A percentile compares a stretch with the other conserved stretches of the same genome.
Conservation (phyloP, 108 stramenopile genomes). For the Epipyxis sp. region DNA sequence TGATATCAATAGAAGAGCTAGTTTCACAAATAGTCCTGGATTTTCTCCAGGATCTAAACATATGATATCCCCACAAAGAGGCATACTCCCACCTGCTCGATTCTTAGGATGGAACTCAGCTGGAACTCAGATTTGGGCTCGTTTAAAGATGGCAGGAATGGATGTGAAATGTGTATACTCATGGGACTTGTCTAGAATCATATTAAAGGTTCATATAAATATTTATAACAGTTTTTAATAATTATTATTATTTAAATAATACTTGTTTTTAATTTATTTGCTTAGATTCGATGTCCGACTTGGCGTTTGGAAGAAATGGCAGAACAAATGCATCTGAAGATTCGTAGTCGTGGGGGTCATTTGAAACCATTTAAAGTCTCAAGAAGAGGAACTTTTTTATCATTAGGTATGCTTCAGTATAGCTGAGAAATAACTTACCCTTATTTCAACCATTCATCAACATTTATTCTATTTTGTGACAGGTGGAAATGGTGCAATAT, state of each 20-base stretch:
- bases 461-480: neutral
- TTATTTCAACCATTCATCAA: constrained; percentile 24
- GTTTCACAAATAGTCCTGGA: constrained; percentile 6
- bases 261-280: neutral
- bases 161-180: constrained; percentile 72
- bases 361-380: constrained; percentile 70
- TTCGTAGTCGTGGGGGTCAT: constrained; percentile 68
- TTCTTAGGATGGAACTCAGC: constrained; percentile 74
- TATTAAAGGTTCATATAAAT: constrained; percentile 78
- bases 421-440: constrained; percentile 44
- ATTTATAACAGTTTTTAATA: constrained; percentile 37
- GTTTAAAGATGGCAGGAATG: constrained; percentile 75
- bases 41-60: neutral
- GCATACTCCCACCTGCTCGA: neutral
- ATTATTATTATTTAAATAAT: constrained; percentile 35
- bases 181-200: constrained; percentile 68
- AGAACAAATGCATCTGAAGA: constrained; percentile 73
- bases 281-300: constrained; percentile 13
- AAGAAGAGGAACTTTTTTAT: constrained; percentile 57
- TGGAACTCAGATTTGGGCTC: constrained; percentile 83
- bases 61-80: too few species aligned
- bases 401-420: constrained; percentile 49
- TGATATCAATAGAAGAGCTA: constrained; percentile 27
- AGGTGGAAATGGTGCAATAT: constrained; percentile 64
- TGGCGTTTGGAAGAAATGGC: constrained; percentile 63